Evolutionary conservation across 495 filamentous ascomycete species (phyloP), one percentile per base, ranked within the genome.

Genomic region (Letharia columbiana): DNA sequence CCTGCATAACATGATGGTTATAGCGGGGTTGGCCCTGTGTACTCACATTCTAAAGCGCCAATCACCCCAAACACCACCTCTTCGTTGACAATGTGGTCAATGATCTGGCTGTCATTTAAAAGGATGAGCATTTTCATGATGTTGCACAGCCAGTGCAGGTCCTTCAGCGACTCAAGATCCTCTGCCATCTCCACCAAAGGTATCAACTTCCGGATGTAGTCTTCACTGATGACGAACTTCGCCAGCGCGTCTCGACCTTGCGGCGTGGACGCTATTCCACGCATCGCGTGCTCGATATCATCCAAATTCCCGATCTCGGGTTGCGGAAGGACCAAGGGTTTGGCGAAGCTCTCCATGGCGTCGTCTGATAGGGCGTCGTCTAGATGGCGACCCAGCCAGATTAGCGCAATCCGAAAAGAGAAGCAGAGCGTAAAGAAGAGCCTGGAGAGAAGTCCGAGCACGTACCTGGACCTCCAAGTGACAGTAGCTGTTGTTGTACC

Each of bases 101-200:
- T 96, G 66, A 98, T 96, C 64, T 85, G 79, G 45, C 87, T 96
- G 72, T 98, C 95, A 74, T 98, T 98, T 33, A 98, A 83, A 56
- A 98, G 80, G 60, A 98, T 91, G 45, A 97, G 82, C 62, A 86
- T 89, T 80, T 98, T 98, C 91, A 96, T 96, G 74, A 98, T 96
- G 72, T 91, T 96, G 86, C 94, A 98, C 31, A 98, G 78, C 40
- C 88, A 84, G 73, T 98, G 95, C 40, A 98, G 79, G 71, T 97
- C 92, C 0, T 82, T 72, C 41, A 96, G 77, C 68, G 89, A 91
- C 74, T 98, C 92, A 65, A 96, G 80, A 73, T 96, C 91, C 76
- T 98, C 94, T 4, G 95, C 94, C 71, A 86, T 83, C 58, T 86
- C 82, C 62, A 98, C 89, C 56, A 97, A 71, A 2, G 91, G 91